A percentile compares a stretch with the other conserved stretches of the same genome.
Conservation (phyloP, 805 yeast species). For the Ogataea ganodermae region DNA sequence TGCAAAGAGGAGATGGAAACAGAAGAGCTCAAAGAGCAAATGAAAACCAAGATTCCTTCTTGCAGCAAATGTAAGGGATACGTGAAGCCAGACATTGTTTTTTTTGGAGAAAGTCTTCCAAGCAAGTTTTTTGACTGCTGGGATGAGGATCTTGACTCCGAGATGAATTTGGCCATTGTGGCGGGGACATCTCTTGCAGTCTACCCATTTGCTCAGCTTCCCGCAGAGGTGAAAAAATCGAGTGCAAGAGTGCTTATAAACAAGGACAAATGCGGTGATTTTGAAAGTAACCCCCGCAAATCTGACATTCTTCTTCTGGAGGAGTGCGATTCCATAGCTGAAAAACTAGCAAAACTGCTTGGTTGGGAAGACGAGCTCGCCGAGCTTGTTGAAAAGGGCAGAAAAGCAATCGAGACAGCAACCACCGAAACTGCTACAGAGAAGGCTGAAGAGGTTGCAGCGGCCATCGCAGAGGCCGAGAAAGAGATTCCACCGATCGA, state of each 20-base stretch:
- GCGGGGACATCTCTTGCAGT: slow-evolving; percentile 94
- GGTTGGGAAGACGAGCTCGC: slow-evolving; percentile 68
- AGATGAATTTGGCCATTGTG: slow-evolving; percentile 70
- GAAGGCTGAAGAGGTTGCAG: slow-evolving; percentile 29
- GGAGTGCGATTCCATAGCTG: slow-evolving; percentile 68
- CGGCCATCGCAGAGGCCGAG: slow-evolving; percentile 30
- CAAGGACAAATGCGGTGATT: slow-evolving; percentile 77
- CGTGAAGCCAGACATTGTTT: slow-evolving; percentile 92
- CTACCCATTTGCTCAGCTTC: slow-evolving; percentile 85
- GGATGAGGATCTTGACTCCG: slow-evolving; percentile 55
- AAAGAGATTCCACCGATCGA: slow-evolving; percentile 11
- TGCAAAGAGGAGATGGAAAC: slow-evolving; percentile 59
- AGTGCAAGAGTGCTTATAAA: slow-evolving; percentile 69
- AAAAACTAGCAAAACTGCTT: slow-evolving; percentile 48
- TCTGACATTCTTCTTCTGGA: slow-evolving; percentile 62
- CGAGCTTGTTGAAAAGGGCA: slow-evolving; percentile 36
- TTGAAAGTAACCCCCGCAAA: slow-evolving; percentile 51
- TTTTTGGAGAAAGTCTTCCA: slow-evolving; percentile 91
- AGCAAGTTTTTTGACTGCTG: slow-evolving; percentile 63
- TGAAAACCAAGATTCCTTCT: slow-evolving; percentile 44
- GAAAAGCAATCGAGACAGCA: slow-evolving; percentile 13
- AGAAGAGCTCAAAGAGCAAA: slow-evolving; percentile 43
- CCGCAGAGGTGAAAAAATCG: slow-evolving; percentile 57
- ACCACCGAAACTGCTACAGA: slow-evolving; percentile 20
- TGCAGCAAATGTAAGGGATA: slow-evolving; percentile 72